Evolutionary conservation across 2,329 filamentous ascomycete species (phyloP), one percentile per base, ranked within the genome.

Genomic region (Penicillium sp.): DNA sequence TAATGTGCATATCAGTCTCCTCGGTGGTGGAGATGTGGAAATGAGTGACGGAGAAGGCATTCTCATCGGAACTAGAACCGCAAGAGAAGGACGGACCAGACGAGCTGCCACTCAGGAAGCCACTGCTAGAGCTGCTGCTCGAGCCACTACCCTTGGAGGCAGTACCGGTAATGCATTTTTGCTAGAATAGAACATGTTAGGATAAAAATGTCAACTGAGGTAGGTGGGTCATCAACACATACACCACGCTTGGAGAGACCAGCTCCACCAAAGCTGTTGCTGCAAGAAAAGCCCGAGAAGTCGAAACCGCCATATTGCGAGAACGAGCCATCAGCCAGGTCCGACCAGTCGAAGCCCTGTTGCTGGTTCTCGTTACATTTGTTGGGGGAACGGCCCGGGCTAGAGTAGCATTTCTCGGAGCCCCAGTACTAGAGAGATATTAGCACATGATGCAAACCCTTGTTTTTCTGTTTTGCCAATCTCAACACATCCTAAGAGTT

Each of bases 1-100:
- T 83, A 78, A 96, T 91, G 73, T 93, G 86, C 47, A 97, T 77
- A 58, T 92, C 85, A 62, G 84, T 86, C 73, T 93, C 87, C 67
- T 88, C 85, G 67, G 90, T 86, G 58, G 85, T 81, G 39, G 84
- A 84, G 61, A 97, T 78, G 58, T 93, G 80, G 72, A 96, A 83
- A 63, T 84, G 80, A 59, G 78, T 83, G 66, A 96, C 84, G 29
- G 91, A 94, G 80, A 96, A 94, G 58, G 68, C 72, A 46, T 81
- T 77, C 61, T 80, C 71, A 30, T 74, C 68, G 51, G 77, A 76
- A 64, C 80, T 79, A 52, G 77, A 76, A 65, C 81, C 79, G 57
- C 75, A 80, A n/a, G 74, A 71, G 70, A 91, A 87, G 54, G 80
- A 84, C 29, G 85, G 84, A 50, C 81, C 80, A 23, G 80, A 76